Conservation (phyloP, 148 eudicot genomes). For the Heliamphora exappendiculata region DNA sequence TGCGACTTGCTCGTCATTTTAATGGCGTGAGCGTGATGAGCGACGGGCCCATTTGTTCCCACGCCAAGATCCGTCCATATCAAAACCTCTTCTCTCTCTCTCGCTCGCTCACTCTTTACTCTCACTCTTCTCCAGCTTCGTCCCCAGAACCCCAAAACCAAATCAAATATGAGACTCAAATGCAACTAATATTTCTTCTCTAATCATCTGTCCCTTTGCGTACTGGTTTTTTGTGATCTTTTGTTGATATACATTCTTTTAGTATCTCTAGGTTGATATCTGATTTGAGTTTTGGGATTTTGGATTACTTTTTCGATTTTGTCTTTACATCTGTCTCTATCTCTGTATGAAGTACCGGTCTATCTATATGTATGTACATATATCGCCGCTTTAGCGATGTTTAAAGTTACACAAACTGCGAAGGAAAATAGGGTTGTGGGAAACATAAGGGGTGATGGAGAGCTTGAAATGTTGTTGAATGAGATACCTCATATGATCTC, state of each 20-base stretch:
- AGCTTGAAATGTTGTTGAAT: slow-evolving; percentile 24
- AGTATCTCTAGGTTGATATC: slow-evolving; percentile 13
- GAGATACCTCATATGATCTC: slow-evolving; percentile 24
- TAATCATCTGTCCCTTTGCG: slow-evolving; percentile 16
- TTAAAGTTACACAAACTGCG: slow-evolving; percentile 7
- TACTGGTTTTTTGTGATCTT: slow-evolving; percentile 12
- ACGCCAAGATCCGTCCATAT: slow-evolving; percentile 25
- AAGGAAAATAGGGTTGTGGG: slow-evolving; percentile 16
- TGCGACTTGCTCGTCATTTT: slow-evolving; percentile 32
- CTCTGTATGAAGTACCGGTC: not conserved
- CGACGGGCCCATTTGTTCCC: slow-evolving; percentile 27
- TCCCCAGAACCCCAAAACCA: slow-evolving; percentile 11
- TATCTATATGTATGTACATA: not conserved
- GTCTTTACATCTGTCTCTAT: slow-evolving; percentile 2
- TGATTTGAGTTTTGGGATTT: slow-evolving; percentile 30
- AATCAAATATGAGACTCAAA: not conserved
- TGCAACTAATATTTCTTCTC: slow-evolving; percentile 9
- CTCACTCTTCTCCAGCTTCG: not conserved
- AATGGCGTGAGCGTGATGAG: slow-evolving; percentile 54
- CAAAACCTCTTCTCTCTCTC: slow-evolving; percentile 11
- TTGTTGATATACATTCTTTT: not conserved
- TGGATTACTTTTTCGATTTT: slow-evolving; percentile 7
- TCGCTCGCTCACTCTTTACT: not conserved
- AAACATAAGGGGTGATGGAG: slow-evolving; percentile 27
- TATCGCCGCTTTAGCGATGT: slow-evolving; percentile 13